Evolutionary conservation across 371 early-diverging fungal species (phyloP).

Genomic region (Nematocida homosporus): DNA sequence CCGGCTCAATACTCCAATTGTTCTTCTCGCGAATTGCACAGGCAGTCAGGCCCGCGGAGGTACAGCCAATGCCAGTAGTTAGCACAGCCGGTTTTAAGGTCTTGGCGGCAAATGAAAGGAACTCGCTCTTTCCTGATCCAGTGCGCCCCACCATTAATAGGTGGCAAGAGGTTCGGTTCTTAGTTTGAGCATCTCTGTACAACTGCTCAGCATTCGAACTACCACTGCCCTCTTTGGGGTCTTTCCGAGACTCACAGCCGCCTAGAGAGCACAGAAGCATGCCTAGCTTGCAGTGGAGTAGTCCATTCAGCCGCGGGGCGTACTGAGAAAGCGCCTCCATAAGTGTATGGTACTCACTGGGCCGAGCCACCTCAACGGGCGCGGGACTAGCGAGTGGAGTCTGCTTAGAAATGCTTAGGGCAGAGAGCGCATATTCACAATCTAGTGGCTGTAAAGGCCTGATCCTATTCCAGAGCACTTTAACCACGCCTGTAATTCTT

Average conservation of each 20-base stretch:
- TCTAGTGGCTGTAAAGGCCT: constrained; percentile 53
- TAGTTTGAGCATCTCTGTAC: constrained; percentile 24
- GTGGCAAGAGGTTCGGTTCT: constrained; percentile 56
- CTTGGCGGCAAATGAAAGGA: constrained; percentile 57
- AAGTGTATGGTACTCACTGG: constrained; percentile 40
- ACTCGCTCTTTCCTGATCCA: constrained; percentile 66
- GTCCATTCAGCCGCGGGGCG: constrained; percentile 58
- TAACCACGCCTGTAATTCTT: constrained; percentile 57
- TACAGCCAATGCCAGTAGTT: constrained; percentile 64
- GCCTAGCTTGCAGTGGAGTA: constrained; percentile 58
- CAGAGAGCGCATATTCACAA: constrained; percentile 53
- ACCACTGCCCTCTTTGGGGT: background rate
- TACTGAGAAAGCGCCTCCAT: constrained; percentile 54
- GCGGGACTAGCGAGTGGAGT: constrained; percentile 11
- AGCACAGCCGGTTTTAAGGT: constrained; percentile 59
- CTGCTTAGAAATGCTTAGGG: constrained; percentile 47
- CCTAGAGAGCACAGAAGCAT: constrained; percentile 58
- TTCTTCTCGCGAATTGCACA: constrained; percentile 67
- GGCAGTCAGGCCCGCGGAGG: constrained; percentile 67
- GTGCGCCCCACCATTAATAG: constrained; percentile 65
- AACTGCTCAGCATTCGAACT: constrained; percentile 29
- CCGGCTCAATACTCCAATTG: constrained; percentile 75
- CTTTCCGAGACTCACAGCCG: constrained; percentile 17
- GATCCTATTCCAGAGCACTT: constrained; percentile 52
- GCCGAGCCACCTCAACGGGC: background rate